phyloP scores from a whole-genome alignment of 148 eudicot genomes.

The Spergularia marina region DNA sequence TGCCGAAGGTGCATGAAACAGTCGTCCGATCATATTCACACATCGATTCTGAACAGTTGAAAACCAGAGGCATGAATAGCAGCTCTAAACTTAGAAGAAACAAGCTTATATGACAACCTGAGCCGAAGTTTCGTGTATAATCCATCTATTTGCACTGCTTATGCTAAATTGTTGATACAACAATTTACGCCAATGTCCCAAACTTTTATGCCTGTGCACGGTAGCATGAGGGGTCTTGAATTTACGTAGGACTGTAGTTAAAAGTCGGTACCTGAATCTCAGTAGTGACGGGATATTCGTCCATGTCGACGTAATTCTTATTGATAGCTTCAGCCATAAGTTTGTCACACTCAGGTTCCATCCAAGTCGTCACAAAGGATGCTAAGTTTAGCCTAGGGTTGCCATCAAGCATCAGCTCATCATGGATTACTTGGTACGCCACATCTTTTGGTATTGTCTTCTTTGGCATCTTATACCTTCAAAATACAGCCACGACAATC shows the following conservation, averaged over 20 bases:
- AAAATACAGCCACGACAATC: background rate
- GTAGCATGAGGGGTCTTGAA: too few species aligned
- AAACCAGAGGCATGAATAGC: background rate
- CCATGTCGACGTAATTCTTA: slow-evolving; percentile 52
- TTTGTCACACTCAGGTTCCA: slow-evolving; percentile 58
- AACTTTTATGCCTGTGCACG: too few species aligned
- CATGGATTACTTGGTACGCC: slow-evolving; percentile 50
- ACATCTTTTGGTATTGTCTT: slow-evolving; percentile 46
- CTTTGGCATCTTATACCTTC: slow-evolving; percentile 35
- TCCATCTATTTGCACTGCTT: too few species aligned
- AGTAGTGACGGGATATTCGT: slow-evolving; percentile 52
- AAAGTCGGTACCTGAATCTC: slow-evolving; percentile 41
- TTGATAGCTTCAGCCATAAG: slow-evolving; percentile 44
- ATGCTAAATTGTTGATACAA: too few species aligned
- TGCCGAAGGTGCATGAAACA: slow-evolving; percentile 41
- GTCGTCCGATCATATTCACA: slow-evolving; percentile 40
- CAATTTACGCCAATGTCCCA: too few species aligned
- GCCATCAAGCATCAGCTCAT: slow-evolving; percentile 56
- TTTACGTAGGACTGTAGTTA: too few species aligned
- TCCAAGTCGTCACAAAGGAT: slow-evolving; percentile 56
- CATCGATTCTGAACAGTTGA: slow-evolving; percentile 38
- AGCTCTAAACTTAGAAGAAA: background rate
- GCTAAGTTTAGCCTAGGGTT: slow-evolving; percentile 47
- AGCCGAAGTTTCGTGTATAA: too few species aligned
- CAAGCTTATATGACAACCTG: too few species aligned